Conservation (phyloP, 2,329 filamentous ascomycete genomes). For the Paraphaeosphaeria minitans region DNA sequence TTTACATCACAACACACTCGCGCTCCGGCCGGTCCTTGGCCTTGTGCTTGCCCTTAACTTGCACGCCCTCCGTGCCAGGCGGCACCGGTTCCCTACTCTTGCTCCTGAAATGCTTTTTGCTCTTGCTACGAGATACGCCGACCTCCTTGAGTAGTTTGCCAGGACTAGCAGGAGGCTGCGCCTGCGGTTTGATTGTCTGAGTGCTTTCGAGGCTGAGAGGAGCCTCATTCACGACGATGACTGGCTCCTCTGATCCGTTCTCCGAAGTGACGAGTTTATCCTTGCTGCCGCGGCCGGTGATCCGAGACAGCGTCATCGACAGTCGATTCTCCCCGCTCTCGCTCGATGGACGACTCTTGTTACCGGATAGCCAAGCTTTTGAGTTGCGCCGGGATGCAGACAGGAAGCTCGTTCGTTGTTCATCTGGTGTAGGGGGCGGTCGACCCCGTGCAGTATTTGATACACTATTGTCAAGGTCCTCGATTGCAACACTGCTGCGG, state of each 20-base stretch:
- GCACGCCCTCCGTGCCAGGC: slow-evolving; percentile 24
- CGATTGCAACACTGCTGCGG: slow-evolving; percentile 49
- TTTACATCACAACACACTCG: slow-evolving; percentile 53
- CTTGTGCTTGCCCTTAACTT: slow-evolving; percentile 34
- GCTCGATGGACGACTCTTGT: slow-evolving; percentile 51
- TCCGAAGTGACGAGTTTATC: slow-evolving; percentile 44
- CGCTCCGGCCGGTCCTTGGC: slow-evolving; percentile 46
- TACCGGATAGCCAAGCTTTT: slow-evolving; percentile 37
- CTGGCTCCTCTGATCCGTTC: slow-evolving; percentile 28
- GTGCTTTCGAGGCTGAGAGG: slow-evolving; percentile 20
- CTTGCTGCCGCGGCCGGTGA: slow-evolving; percentile 50
- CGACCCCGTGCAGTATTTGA: slow-evolving; percentile 35
- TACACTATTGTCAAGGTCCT: slow-evolving; percentile 43
- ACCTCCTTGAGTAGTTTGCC: slow-evolving; percentile 32
- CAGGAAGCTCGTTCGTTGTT: slow-evolving; percentile 42
- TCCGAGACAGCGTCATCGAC: slow-evolving; percentile 47
- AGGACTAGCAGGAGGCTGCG: slow-evolving; percentile 13
- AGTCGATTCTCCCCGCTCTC: slow-evolving; percentile 49
- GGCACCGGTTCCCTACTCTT: slow-evolving; percentile 47
- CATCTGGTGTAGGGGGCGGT: slow-evolving; percentile 53
- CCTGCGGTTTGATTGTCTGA: slow-evolving; percentile 15
- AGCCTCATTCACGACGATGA: slow-evolving; percentile 35
- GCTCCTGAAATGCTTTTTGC: slow-evolving; percentile 41
- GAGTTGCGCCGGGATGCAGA: slow-evolving; percentile 42
- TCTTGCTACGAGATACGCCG: slow-evolving; percentile 34